Percentiles rank a stretch among this genome's conserved stretches.
These are phyloP conservation scores for Trypanosoma cruzi DNA, from an alignment of 208 protist species.

Conservation along the genomic window DNA sequence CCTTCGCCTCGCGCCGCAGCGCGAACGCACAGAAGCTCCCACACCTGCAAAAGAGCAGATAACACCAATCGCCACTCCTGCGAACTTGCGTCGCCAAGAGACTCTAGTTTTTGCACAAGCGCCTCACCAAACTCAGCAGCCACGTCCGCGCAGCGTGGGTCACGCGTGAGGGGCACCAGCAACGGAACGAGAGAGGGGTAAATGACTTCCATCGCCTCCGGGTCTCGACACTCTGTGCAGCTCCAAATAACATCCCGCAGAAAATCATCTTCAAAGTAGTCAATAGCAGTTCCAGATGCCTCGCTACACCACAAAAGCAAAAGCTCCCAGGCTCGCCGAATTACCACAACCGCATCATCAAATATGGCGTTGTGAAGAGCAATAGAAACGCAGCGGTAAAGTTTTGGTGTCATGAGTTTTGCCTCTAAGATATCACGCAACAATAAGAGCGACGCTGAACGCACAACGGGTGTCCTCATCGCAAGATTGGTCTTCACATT, in stretches of 20 bases:
- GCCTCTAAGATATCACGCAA: conserved; percentile 73
- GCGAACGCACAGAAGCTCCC: conserved; percentile 87
- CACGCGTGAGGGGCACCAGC: conserved; percentile 77
- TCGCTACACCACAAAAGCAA: conserved; percentile 76
- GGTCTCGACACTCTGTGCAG: conserved; percentile 62
- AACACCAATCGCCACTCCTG: conserved; percentile 69
- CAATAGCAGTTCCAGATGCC: conserved; percentile 45
- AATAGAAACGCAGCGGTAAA: conserved; percentile 57
- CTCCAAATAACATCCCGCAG: conserved; percentile 76
- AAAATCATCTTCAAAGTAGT: conserved; percentile 60
- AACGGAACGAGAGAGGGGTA: conserved; percentile 81
- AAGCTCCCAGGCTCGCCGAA: conserved; percentile 77
- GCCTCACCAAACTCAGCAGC: conserved; percentile 82
- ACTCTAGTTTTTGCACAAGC: conserved; percentile 64
- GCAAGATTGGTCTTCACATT: conserved; percentile 38
- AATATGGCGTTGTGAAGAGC: conserved; percentile 53
- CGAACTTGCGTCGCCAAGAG: conserved; percentile 50
- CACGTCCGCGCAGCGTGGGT: conserved; percentile 52
- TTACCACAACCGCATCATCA: conserved; percentile 51
- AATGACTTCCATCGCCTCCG: conserved; percentile 71
- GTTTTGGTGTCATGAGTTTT: conserved; percentile 50
- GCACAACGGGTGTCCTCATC: conserved; percentile 62
- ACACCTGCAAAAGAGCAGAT: conserved; percentile 62
- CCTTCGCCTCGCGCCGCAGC: conserved; percentile 32
- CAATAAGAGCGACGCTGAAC: conserved; percentile 72